A percentile compares a stretch with the other conserved stretches of the same genome.
Conservation (phyloP, 179 eudicot species). For the Carnegiea gigantea region DNA sequence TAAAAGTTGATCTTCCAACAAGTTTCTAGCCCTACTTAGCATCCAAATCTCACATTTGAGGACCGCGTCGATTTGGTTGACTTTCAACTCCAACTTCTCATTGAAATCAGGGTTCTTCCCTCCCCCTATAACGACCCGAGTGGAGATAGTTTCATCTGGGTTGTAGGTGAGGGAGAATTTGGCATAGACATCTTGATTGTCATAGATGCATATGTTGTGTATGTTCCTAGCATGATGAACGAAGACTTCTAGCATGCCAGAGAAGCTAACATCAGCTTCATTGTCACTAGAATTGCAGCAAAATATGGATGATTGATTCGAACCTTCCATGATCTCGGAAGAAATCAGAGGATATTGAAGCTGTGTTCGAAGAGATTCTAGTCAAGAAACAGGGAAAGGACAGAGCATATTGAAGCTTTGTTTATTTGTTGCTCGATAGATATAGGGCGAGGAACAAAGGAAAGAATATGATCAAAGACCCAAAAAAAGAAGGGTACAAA, state of each 20-base stretch:
- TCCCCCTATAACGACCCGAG: constrained; percentile 52
- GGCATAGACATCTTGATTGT: constrained; percentile 78
- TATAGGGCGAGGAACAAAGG: background rate
- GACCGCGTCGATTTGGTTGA: constrained; percentile 50
- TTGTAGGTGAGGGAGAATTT: constrained; percentile 79
- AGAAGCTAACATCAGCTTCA: constrained; percentile 37
- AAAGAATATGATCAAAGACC: background rate
- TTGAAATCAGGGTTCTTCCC: constrained; percentile 79
- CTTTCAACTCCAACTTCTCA: constrained; percentile 43
- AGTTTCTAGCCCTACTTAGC: constrained; percentile 51
- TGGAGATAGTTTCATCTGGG: constrained; percentile 64
- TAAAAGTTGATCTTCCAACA: constrained; percentile 68
- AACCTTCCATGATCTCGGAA: constrained; percentile 36
- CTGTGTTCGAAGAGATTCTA: background rate
- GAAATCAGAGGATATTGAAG: background rate
- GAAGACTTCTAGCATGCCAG: constrained; percentile 59
- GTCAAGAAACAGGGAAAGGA: constrained; percentile 5
- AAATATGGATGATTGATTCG: constrained; percentile 42
- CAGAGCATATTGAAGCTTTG: constrained; percentile 12
- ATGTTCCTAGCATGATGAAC: constrained; percentile 79
- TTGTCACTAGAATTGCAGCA: constrained; percentile 30
- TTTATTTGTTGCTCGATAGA: constrained; percentile 1
- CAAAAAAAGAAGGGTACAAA: background rate
- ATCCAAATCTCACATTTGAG: constrained; percentile 88
- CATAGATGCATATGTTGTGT: constrained; percentile 82